Conservation (phyloP, 257 asterid genomes). For the Verbena officinalis region DNA sequence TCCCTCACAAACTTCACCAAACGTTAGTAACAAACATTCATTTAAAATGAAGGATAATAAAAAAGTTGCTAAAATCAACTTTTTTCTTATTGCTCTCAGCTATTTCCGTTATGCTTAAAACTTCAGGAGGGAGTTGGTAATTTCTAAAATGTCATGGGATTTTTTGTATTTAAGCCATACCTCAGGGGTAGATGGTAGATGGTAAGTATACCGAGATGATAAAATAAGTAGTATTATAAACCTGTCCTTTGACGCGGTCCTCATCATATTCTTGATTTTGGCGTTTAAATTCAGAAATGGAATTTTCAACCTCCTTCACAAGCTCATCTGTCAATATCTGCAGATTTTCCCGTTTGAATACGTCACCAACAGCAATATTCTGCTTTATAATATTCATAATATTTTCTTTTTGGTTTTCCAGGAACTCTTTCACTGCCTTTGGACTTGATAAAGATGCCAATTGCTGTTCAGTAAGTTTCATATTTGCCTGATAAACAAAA, state of each 20-base stretch:
- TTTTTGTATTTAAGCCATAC: no score
- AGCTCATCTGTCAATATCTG: conserved; percentile 85
- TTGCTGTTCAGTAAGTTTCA: conserved; percentile 77
- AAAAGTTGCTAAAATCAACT: no score
- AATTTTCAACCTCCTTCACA: conserved; percentile 81
- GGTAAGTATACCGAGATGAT: no score
- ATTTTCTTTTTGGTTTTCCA: conserved; percentile 71
- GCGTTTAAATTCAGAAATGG: conserved; percentile 68
- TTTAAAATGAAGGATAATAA: no score
- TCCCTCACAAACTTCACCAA: no score
- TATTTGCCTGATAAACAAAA: conserved; percentile 63
- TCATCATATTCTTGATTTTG: conserved; percentile 91
- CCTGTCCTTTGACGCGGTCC: conserved; percentile 85
- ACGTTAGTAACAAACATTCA: no score
- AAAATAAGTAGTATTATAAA: conserved; percentile 30
- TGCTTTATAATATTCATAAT: conserved; percentile 75
- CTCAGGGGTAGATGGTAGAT: no score
- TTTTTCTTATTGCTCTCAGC: no score
- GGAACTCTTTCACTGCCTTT: conserved; percentile 78
- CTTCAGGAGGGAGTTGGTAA: no score
- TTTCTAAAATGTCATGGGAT: no score
- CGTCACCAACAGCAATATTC: conserved; percentile 95
- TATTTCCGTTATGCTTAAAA: no score
- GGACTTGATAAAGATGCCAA: conserved; percentile 86
- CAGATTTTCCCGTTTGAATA: conserved; percentile 86